Evolutionary conservation across 495 filamentous ascomycete genomes (phyloP).

Genomic region (Haplographium delicatum): DNA sequence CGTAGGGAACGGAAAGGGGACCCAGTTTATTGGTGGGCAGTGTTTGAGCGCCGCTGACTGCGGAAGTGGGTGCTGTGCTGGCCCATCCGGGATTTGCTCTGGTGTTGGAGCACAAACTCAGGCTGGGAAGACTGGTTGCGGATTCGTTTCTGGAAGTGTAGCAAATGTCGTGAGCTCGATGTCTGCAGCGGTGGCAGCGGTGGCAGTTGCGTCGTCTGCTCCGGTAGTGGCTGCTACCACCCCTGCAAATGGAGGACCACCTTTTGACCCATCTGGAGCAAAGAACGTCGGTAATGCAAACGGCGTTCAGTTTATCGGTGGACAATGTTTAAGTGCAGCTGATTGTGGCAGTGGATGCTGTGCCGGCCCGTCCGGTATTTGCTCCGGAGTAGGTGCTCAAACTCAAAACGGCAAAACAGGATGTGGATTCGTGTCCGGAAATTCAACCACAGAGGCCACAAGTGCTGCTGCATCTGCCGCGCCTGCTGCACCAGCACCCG

Average conservation of each 20-base stretch:
- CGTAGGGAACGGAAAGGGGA: constrained; percentile 29
- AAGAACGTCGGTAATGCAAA: constrained; percentile 36
- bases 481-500: background rate
- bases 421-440: constrained; percentile 36
- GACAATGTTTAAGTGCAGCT: constrained; percentile 28
- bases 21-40: constrained; percentile 33
- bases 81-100: constrained; percentile 26
- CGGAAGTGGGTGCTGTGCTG: constrained; percentile 30
- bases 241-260: constrained; percentile 2
- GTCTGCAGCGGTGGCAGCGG: background rate
- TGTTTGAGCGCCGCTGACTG: constrained; percentile 32
- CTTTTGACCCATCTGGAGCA: constrained; percentile 28
- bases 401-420: constrained; percentile 41
- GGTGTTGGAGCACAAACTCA: constrained; percentile 34
- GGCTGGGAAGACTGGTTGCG: constrained; percentile 43
- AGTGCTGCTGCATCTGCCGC: background rate
- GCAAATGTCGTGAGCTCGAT: too few relatives aligned
- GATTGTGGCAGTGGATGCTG: constrained; percentile 33
- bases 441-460: background rate
- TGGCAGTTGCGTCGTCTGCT: background rate
- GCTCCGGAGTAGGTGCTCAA: constrained; percentile 33
- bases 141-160: constrained; percentile 26
- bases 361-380: constrained; percentile 27
- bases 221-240: background rate
- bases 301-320: constrained; percentile 33